Evolutionary conservation across 352 stramenopile species (phyloP).

Genomic region (Phytophthora litchii): DNA sequence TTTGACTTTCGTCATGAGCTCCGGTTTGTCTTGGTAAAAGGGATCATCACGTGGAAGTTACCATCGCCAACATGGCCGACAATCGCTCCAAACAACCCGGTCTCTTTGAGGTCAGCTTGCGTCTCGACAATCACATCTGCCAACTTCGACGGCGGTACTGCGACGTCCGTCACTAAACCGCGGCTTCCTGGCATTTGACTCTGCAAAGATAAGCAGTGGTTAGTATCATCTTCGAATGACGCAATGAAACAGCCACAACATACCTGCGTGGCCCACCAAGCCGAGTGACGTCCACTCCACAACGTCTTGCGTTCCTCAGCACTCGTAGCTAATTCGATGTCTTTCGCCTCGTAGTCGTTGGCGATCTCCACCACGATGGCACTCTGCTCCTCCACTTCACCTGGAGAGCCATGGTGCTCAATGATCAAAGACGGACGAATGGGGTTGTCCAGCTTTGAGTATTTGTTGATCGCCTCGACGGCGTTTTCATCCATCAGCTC

Average conservation of each 20-base stretch:
- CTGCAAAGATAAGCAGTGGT: slow-evolving; percentile 22
- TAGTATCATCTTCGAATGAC: neutral
- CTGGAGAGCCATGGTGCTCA: slow-evolving; percentile 88
- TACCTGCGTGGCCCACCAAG: slow-evolving; percentile 84
- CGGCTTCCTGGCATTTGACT: slow-evolving; percentile 77
- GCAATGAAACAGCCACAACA: slow-evolving; percentile 7
- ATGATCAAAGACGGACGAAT: slow-evolving; percentile 93
- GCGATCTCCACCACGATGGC: slow-evolving; percentile 84
- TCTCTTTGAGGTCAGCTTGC: slow-evolving; percentile 87
- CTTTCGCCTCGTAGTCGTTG: slow-evolving; percentile 73
- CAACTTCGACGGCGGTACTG: slow-evolving; percentile 94
- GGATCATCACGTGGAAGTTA: slow-evolving; percentile 98
- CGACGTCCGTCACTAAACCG: slow-evolving; percentile 94
- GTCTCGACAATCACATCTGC: slow-evolving; percentile 93
- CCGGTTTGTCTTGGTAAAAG: slow-evolving; percentile 85
- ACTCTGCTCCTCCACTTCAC: slow-evolving; percentile 88
- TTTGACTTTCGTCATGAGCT: slow-evolving; percentile 85
- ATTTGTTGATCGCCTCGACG: slow-evolving; percentile 79
- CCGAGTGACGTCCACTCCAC: slow-evolving; percentile 78
- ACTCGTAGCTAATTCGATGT: slow-evolving; percentile 74
- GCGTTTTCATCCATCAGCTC: slow-evolving; percentile 85
- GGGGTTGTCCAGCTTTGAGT: slow-evolving; percentile 75
- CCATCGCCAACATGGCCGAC: slow-evolving; percentile 93
- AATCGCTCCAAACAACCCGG: slow-evolving; percentile 89
- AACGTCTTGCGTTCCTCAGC: slow-evolving; percentile 78